A percentile compares a stretch with the other conserved stretches of the same genome.
phyloP scores from a whole-genome alignment of 2,329 filamentous ascomycete genomes.

The Colletotrichum sp. region DNA sequence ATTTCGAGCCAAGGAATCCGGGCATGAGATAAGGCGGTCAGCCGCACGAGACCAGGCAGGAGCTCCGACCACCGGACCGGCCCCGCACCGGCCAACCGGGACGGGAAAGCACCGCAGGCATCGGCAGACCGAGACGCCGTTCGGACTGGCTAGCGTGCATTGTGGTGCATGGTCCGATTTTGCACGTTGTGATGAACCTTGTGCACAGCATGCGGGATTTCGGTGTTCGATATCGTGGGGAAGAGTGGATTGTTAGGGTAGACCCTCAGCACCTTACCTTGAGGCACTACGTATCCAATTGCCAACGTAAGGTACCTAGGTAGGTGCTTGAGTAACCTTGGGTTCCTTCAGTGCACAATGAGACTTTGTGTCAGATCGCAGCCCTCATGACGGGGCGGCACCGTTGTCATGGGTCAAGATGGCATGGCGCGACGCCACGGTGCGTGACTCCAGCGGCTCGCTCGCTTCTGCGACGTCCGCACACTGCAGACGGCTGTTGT shows the following conservation, averaged over 20 bases:
- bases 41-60: neutral
- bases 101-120: neutral
- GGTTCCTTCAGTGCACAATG: neutral
- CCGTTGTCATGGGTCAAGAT: neutral
- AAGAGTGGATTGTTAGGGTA: neutral
- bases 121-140: neutral
- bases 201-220: neutral
- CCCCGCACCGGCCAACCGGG: neutral
- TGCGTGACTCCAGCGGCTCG: neutral
- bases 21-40: neutral
- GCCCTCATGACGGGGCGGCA: neutral
- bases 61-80: neutral
- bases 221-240: neutral
- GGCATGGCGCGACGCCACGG: neutral
- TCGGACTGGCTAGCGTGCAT: neutral
- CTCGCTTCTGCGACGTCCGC: neutral
- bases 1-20: too few relatives aligned
- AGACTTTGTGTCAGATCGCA: slow-evolving; percentile 5
- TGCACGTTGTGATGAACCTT: neutral
- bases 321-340: neutral
- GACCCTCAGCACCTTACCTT: neutral
- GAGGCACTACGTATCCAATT: neutral
- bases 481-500: neutral
- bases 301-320: neutral
- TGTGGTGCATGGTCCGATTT: neutral